Conservation (phyloP, 2,329 filamentous ascomycete species). For the Leptographium lundbergii region DNA sequence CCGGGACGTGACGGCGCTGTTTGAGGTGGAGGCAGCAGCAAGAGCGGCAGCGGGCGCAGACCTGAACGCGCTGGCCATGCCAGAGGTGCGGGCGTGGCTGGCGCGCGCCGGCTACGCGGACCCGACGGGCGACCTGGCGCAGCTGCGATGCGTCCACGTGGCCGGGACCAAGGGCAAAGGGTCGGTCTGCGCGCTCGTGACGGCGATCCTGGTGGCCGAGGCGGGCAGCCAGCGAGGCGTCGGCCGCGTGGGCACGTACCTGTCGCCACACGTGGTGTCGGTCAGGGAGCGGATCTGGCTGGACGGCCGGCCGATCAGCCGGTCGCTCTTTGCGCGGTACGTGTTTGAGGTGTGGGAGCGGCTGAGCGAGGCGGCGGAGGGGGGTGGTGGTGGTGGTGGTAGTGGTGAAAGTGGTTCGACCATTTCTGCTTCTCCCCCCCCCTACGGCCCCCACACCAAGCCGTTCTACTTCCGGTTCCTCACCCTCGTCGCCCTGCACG, state of each 20-base stretch:
- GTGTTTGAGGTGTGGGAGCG: slow-evolving; percentile 78
- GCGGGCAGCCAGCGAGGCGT: slow-evolving; percentile 9
- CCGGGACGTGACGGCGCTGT: slow-evolving; percentile 46
- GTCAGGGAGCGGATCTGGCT: slow-evolving; percentile 78
- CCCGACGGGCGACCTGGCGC: slow-evolving; percentile 25
- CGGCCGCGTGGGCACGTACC: slow-evolving; percentile 59
- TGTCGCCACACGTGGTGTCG: slow-evolving; percentile 72
- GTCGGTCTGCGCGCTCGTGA: slow-evolving; percentile 73
- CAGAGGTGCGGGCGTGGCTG: slow-evolving; percentile 73
- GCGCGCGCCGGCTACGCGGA: slow-evolving; percentile 58
- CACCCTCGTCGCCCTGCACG: slow-evolving; percentile 77
- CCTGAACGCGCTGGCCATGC: slow-evolving; percentile 62
- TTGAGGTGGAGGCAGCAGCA: slow-evolving; percentile 19
- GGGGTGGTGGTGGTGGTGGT: slow-evolving; percentile 11
- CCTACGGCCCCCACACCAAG: slow-evolving; percentile 49
- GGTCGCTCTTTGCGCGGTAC: slow-evolving; percentile 57
- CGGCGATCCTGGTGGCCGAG: slow-evolving; percentile 52
- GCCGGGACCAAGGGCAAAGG: slow-evolving; percentile 94
- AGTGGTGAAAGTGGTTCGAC: too few relatives aligned
- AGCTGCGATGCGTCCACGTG: slow-evolving; percentile 56
- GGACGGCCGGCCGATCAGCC: slow-evolving; percentile 56
- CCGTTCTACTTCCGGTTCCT: slow-evolving; percentile 89
- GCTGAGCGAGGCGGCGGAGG: slow-evolving; percentile 27
- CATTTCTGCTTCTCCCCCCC: slow-evolving; percentile 21
- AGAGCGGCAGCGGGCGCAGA: slow-evolving; percentile 13